These are phyloP conservation scores for Phellopilus nigrolimitatus DNA, from an alignment of 1,284 basidiomycete genomes.

Conservation along the genomic window DNA sequence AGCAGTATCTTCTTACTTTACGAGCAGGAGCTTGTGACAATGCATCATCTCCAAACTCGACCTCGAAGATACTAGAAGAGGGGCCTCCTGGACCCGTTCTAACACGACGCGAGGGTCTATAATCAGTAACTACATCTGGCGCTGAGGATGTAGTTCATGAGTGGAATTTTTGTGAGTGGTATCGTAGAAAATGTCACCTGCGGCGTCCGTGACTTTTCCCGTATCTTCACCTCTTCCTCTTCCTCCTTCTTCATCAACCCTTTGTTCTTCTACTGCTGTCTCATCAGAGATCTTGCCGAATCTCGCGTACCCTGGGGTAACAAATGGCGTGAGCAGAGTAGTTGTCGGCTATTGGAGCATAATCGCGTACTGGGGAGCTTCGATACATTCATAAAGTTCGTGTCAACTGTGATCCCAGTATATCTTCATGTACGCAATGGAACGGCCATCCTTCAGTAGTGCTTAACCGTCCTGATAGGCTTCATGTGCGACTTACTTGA, in stretches of 20 bases:
- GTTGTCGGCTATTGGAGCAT: not conserved
- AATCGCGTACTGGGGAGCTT: constrained; percentile 59
- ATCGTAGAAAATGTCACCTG: not conserved
- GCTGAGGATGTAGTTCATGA: not conserved
- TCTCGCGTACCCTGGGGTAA: constrained; percentile 47
- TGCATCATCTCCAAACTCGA: constrained; percentile 20
- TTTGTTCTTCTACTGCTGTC: not conserved
- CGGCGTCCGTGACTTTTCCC: not conserved
- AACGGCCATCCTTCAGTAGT: not conserved
- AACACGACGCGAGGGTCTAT: constrained; percentile 25
- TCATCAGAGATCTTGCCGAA: constrained; percentile 43
- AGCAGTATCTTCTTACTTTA: too few species aligned
- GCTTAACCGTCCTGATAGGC: not conserved
- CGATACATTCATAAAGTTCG: constrained; percentile 63
- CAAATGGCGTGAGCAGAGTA: not conserved
- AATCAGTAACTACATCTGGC: constrained; percentile 2
- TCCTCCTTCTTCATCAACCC: not conserved
- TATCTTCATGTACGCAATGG: constrained; percentile 38
- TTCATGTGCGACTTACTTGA: constrained; percentile 48
- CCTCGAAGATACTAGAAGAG: constrained; percentile 17
- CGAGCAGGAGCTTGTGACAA: constrained; percentile 14
- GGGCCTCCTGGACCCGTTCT: constrained; percentile 23
- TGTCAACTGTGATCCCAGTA: constrained; percentile 64
- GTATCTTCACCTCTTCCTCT: not conserved
- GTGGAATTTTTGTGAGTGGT: too few species aligned